A percentile compares a stretch with the other conserved stretches of the same genome.
Evolutionary conservation across 164 flowering plant species (phyloP).

Genomic region (Stephania yunnanensis): DNA sequence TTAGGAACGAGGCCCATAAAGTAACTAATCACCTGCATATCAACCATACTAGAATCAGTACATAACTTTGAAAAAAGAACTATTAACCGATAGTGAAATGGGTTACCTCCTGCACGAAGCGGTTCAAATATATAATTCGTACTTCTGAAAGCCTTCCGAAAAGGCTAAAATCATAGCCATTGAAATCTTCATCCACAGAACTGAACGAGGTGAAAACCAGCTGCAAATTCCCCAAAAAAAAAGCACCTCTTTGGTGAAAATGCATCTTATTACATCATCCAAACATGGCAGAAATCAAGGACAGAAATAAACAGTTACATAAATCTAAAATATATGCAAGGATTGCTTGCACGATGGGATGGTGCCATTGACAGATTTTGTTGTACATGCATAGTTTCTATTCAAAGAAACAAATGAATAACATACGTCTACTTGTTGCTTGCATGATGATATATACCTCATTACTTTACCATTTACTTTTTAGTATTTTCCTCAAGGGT

Average conservation of each 20-base stretch:
- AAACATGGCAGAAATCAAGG: neutral
- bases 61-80: neutral
- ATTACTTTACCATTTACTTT: too few species aligned
- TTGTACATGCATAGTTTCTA: too few species aligned
- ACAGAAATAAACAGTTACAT: neutral
- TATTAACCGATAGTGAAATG: neutral
- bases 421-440: too few species aligned
- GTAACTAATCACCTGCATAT: conserved; percentile 63
- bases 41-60: conserved; percentile 15
- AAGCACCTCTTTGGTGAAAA: neutral
- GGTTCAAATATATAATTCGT: conserved; percentile 80
- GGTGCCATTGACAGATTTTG: too few species aligned
- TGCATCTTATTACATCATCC: neutral
- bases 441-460: too few species aligned
- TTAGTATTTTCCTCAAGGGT: too few species aligned
- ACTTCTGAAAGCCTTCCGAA: conserved; percentile 93
- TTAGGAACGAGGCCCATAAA: conserved; percentile 86
- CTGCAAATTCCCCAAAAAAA: conserved; percentile 34
- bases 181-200: conserved; percentile 74
- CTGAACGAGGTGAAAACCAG: conserved; percentile 69
- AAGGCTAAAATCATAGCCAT: conserved; percentile 87
- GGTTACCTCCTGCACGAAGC: conserved; percentile 91
- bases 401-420: too few species aligned
- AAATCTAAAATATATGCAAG: neutral
- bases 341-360: too few species aligned